Percentiles rank a stretch among this genome's conserved stretches.
Conservation (phyloP, 768 basidiomycete species). For the Russula sp. region DNA sequence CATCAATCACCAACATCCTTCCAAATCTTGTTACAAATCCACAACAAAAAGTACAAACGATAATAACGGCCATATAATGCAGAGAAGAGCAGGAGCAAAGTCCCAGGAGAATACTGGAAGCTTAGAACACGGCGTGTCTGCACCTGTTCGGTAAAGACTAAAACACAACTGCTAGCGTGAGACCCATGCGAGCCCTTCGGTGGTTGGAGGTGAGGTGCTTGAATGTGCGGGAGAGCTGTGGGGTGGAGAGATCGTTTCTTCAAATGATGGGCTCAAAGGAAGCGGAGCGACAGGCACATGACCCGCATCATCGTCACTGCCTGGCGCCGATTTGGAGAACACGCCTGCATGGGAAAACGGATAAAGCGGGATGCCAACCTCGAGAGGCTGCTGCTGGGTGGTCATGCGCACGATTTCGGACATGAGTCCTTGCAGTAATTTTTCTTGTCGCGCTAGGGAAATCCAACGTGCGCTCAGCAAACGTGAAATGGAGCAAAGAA, state of each 20-base stretch:
- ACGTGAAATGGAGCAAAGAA: neutral
- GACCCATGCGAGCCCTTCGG: constrained; percentile 8
- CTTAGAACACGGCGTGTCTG: too few relatives aligned
- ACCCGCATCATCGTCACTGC: constrained; percentile 28
- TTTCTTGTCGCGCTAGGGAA: constrained; percentile 68
- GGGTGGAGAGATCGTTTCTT: constrained; percentile 24
- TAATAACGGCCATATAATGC: neutral
- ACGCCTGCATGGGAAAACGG: constrained; percentile 67
- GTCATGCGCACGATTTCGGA: constrained; percentile 79
- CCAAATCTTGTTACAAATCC: neutral
- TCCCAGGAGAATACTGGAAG: neutral
- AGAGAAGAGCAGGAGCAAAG: neutral
- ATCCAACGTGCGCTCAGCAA: neutral
- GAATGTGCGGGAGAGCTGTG: constrained; percentile 16
- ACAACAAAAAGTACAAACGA: neutral
- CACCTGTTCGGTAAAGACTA: too few relatives aligned
- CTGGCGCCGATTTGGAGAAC: constrained; percentile 43
- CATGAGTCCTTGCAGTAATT: constrained; percentile 76
- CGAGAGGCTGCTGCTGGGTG: constrained; percentile 68
- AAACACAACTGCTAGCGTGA: neutral
- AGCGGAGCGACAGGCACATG: constrained; percentile 30
- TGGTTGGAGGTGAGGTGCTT: constrained; percentile 21
- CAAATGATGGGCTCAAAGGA: constrained; percentile 33
- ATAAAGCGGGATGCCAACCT: constrained; percentile 74
- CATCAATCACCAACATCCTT: neutral